phyloP scores from a whole-genome alignment of 495 filamentous ascomycete species.

The Hyaloscypha hepaticicola region DNA sequence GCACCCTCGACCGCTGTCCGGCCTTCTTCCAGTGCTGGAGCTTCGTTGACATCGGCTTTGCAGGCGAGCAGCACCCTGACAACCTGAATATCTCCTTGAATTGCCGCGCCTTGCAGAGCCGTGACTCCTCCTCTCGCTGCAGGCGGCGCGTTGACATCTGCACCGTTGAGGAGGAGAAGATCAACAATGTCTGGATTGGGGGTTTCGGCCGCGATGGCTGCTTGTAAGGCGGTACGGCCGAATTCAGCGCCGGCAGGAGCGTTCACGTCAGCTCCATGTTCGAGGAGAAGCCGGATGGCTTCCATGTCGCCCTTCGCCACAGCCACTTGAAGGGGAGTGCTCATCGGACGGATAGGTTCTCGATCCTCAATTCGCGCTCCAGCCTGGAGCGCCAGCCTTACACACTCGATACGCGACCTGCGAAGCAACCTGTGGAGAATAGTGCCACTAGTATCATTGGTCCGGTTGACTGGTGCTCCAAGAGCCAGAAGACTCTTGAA shows the following conservation, averaged over 20 bases:
- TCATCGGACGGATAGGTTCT: neutral
- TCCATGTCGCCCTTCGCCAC: slow-evolving; percentile 4
- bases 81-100: slow-evolving; percentile 13
- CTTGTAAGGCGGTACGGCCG: slow-evolving; percentile 24
- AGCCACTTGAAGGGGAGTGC: slow-evolving; percentile 12
- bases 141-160: slow-evolving; percentile 16
- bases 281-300: slow-evolving; percentile 15
- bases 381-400: no score
- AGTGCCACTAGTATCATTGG: no score
- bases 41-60: slow-evolving; percentile 29
- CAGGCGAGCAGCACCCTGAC: slow-evolving; percentile 16
- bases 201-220: slow-evolving; percentile 8
- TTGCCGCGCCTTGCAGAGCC: slow-evolving; percentile 19
- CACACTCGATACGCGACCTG: no score
- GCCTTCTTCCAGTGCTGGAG: slow-evolving; percentile 8
- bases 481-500: no score
- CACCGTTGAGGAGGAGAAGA: no score
- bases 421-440: no score
- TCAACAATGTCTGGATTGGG: slow-evolving; percentile 10
- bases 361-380: slow-evolving; percentile 12
- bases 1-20: slow-evolving; percentile 22
- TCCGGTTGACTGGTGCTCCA: no score
- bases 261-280: slow-evolving; percentile 21
- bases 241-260: neutral
- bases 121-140: slow-evolving; percentile 12